phyloP scores from a whole-genome alignment of 2,329 filamentous ascomycete species.

The Metarhizium sp. region DNA sequence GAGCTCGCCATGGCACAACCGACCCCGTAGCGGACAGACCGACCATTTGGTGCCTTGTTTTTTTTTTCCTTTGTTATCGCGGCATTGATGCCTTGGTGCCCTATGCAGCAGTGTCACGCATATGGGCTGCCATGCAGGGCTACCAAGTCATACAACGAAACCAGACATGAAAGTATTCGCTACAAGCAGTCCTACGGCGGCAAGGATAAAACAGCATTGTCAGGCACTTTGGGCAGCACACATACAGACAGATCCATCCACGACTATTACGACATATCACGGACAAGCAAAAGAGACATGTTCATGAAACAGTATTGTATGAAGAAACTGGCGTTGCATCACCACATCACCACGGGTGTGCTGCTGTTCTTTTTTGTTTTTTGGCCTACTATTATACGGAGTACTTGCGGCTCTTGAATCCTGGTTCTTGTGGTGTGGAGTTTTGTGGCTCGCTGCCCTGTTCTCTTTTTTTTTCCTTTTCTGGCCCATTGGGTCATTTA shows the following conservation, averaged over 20 bases:
- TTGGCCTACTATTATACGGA: not conserved
- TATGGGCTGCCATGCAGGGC: not conserved
- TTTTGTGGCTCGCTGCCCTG: constrained; percentile 14
- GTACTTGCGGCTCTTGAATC: not conserved
- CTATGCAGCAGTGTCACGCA: not conserved
- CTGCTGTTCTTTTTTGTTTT: not conserved
- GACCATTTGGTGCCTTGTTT: too few relatives aligned
- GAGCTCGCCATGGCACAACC: constrained; percentile 42
- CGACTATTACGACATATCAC: constrained; percentile 3
- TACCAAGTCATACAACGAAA: not conserved
- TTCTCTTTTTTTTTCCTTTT: not conserved
- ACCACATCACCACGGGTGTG: not conserved
- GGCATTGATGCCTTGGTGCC: not conserved
- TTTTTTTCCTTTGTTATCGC: not conserved
- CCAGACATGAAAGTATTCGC: not conserved
- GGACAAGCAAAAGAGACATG: not conserved
- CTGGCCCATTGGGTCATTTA: constrained; percentile 14
- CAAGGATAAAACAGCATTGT: constrained; percentile 4
- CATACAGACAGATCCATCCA: not conserved
- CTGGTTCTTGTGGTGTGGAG: not conserved
- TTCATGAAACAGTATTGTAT: constrained; percentile 18
- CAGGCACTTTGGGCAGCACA: not conserved
- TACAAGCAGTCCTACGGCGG: not conserved
- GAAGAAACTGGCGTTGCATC: constrained; percentile 8
- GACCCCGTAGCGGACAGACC: constrained; percentile 8